Conservation (phyloP, 1,284 basidiomycete genomes). For the Pascua sp. region DNA sequence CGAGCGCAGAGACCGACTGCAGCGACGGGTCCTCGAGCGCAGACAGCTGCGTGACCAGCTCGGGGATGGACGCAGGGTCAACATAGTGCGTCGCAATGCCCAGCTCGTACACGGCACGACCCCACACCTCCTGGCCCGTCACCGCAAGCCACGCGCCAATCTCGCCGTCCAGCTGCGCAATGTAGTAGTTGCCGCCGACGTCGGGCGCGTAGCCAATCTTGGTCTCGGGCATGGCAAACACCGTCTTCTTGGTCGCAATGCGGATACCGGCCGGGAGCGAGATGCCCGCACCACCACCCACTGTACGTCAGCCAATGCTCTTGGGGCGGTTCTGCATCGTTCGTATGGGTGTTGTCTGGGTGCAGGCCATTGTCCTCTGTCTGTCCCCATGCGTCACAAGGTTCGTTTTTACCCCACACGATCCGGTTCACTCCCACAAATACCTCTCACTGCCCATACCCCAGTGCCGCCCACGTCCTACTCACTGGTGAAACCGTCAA, state of each 20-base stretch:
- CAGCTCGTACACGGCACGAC: constrained; percentile 77
- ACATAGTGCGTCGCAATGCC: constrained; percentile 90
- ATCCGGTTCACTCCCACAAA: background rate
- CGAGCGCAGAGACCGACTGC: constrained; percentile 25
- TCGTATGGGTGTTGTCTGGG: no score
- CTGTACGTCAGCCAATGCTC: constrained; percentile 49
- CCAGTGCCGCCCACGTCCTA: constrained; percentile 26
- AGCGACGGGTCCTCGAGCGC: constrained; percentile 37
- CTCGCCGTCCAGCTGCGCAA: constrained; percentile 85
- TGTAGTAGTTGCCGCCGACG: constrained; percentile 86
- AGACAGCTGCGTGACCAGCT: constrained; percentile 54
- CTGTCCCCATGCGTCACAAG: constrained; percentile 4
- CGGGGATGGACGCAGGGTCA: constrained; percentile 67
- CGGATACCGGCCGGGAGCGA: constrained; percentile 84
- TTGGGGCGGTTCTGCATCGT: no score
- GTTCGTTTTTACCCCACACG: background rate
- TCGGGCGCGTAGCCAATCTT: constrained; percentile 64
- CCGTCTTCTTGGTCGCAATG: constrained; percentile 87
- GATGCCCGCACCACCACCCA: constrained; percentile 95
- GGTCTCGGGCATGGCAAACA: constrained; percentile 96
- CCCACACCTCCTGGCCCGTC: constrained; percentile 69
- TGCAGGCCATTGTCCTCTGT: no score
- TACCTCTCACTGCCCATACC: no score
- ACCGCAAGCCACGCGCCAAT: constrained; percentile 91
- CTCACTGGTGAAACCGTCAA: constrained; percentile 88